These are phyloP conservation scores for Cordyceps cateniannulata DNA, from an alignment of 2,329 filamentous ascomycete species.

Conservation along the genomic window DNA sequence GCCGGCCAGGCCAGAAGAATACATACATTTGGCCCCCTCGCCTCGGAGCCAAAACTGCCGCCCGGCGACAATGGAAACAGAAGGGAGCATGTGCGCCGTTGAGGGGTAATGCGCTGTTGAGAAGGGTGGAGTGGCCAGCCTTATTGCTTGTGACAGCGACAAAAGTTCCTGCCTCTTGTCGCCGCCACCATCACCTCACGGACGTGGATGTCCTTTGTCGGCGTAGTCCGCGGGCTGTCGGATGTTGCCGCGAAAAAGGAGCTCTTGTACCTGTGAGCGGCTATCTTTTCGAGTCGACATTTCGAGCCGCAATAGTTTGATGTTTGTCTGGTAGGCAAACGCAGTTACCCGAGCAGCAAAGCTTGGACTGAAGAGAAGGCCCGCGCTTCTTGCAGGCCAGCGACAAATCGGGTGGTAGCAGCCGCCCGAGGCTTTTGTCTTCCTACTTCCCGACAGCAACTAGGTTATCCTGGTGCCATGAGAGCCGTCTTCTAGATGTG, in stretches of 20 bases:
- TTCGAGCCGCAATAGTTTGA: neutral
- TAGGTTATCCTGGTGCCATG: too few species aligned
- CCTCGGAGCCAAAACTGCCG: neutral
- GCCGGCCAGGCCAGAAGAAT: neutral
- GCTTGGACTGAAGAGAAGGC: neutral
- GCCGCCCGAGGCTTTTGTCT: neutral
- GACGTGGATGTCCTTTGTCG: neutral
- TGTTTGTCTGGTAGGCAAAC: neutral
- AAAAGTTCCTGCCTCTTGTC: slow-evolving; percentile 1
- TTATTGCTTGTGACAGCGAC: neutral
- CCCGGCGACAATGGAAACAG: neutral
- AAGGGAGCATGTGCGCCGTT: neutral
- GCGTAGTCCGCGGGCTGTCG: neutral
- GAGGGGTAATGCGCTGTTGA: neutral
- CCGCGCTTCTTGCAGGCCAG: neutral
- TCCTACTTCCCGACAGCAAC: neutral
- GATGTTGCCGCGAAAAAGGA: neutral
- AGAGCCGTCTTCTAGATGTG: neutral
- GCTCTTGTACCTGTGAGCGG: neutral
- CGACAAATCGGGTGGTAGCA: neutral
- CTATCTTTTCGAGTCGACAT: neutral
- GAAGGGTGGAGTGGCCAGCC: neutral
- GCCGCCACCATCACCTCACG: neutral
- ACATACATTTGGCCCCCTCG: neutral
- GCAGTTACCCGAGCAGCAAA: neutral